Conservation (phyloP, 1,284 basidiomycete species). For the Wolfiporia cocos region DNA sequence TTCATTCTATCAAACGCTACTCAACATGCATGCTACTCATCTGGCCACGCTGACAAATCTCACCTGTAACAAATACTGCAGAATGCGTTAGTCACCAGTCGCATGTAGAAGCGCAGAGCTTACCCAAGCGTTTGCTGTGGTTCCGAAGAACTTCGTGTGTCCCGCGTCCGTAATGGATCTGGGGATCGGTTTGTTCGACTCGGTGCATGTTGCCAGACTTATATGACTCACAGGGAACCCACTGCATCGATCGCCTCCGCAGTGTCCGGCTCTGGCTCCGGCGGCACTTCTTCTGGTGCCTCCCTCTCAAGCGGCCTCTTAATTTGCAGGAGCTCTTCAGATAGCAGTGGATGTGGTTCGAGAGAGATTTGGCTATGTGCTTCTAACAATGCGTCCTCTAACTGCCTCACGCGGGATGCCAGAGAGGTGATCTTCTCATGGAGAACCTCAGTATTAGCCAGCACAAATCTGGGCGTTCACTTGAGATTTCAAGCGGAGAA, state of each 20-base stretch:
- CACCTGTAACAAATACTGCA: slow-evolving; percentile 33
- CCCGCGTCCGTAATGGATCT: slow-evolving; percentile 58
- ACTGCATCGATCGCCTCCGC: slow-evolving; percentile 52
- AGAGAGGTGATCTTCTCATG: slow-evolving; percentile 62
- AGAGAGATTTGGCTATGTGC: slow-evolving; percentile 40
- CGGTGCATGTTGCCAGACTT: too few species aligned
- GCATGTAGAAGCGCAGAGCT: slow-evolving; percentile 18
- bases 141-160: slow-evolving; percentile 57
- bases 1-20: slow-evolving; percentile 39
- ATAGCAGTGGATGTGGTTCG: slow-evolving; percentile 49
- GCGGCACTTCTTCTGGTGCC: slow-evolving; percentile 19
- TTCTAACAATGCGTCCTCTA: slow-evolving; percentile 57
- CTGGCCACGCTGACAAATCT: slow-evolving; percentile 10
- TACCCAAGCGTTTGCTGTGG: slow-evolving; percentile 63
- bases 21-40: slow-evolving; percentile 4
- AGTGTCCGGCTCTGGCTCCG: slow-evolving; percentile 35
- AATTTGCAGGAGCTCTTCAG: slow-evolving; percentile 53
- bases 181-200: slow-evolving; percentile 4
- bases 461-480: slow-evolving; percentile 42
- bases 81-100: slow-evolving; percentile 8
- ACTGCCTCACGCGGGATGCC: slow-evolving; percentile 50
- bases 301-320: slow-evolving; percentile 57
- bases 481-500: background rate
- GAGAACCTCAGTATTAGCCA: slow-evolving; percentile 61
- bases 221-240: slow-evolving; percentile 55